Evolutionary conservation across 495 filamentous ascomycete species (phyloP), one percentile per base, ranked within the genome.

Genomic region (Bathelium albidoporum): DNA sequence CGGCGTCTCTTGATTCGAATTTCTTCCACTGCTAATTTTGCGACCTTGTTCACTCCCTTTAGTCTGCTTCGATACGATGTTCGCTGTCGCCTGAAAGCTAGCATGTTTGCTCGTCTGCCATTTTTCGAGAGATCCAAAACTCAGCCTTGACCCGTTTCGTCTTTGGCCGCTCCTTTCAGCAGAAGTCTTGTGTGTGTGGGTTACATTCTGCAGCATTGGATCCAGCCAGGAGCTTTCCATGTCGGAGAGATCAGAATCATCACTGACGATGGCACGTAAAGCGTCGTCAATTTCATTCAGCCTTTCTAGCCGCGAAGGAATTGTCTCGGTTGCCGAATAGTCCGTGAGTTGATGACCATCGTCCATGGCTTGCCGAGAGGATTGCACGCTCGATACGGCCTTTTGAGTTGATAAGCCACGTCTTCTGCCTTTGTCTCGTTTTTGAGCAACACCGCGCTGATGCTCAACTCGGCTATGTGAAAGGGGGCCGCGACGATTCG

Each of bases 201-300:
- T 43, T 18, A 78, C 49, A 22, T 53, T 59, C 20, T 80, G 76
- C 53, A 82, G 71, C 78, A 84, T 86, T 61, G 80, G 76, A 68
- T 86, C 83, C 28, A 87, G 74, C 28, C 77, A 77, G 64, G 87
- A 82, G 34, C 82, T 81, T 68, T 87, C 85, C 60, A 69, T 71
- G 59, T 32, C 32, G 24, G 59, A 44, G 11, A 5, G 9, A 24
- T 22, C 62, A 53, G 26, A 22, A 31, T 36, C 24, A 55, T 28
- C 18, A 5, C 67, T 59, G 12, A 61, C 32, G 1, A 7, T 43
- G 18, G 65, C 65, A 39, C 49, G 61, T 22, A 62, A 7, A 11
- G 24, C 22, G 16, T 7, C 29, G 10, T 20, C 49, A 28, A 12
- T 66, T 41, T 2, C 39, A 36, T 53, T 45, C 60, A 2, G n/a